phyloP scores from a whole-genome alignment of 352 stramenopile genomes.

The Phytophthora cryptogea region DNA sequence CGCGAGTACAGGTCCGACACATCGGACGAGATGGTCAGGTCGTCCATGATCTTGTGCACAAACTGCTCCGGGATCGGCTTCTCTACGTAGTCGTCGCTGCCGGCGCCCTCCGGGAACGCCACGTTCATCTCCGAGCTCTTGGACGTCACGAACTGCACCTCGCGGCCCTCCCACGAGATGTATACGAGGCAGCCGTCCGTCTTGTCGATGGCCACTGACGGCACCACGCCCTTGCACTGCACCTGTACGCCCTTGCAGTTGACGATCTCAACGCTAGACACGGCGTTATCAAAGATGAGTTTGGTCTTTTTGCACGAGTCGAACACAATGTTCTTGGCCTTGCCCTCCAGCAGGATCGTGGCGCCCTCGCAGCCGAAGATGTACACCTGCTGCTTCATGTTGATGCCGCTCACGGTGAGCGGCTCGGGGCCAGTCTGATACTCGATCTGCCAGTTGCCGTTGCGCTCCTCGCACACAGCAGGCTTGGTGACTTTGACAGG shows the following conservation, averaged over 20 bases:
- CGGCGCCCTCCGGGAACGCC: slow-evolving; percentile 86
- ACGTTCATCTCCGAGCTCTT: slow-evolving; percentile 98
- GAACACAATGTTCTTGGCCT: slow-evolving; percentile 97
- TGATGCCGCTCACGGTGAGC: slow-evolving; percentile 89
- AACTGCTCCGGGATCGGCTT: slow-evolving; percentile 98
- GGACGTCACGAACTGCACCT: slow-evolving; percentile 93
- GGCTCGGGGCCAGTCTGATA: slow-evolving; percentile 90
- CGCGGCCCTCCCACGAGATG: slow-evolving; percentile 92
- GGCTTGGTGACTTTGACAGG: slow-evolving; percentile 53
- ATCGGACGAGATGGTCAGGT: slow-evolving; percentile 88
- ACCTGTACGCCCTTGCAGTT: slow-evolving; percentile 98
- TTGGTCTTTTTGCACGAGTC: slow-evolving; percentile 96
- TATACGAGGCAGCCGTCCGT: slow-evolving; percentile 97
- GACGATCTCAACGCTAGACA: slow-evolving; percentile 97
- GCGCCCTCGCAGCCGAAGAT: slow-evolving; percentile 93
- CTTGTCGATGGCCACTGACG: slow-evolving; percentile 98
- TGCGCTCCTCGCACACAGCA: slow-evolving; percentile 85
- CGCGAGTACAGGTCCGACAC: slow-evolving; percentile 96
- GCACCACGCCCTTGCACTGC: slow-evolving; percentile 93
- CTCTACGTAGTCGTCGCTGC: slow-evolving; percentile 93
- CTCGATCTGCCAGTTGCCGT: slow-evolving; percentile 97
- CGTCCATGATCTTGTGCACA: slow-evolving; percentile 90
- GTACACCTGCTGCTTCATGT: slow-evolving; percentile 91
- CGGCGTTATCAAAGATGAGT: slow-evolving; percentile 95
- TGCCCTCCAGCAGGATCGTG: slow-evolving; percentile 96